Percentiles rank a stretch among this genome's conserved stretches.
Evolutionary conservation across 1,284 basidiomycete genomes (phyloP).

Genomic region (Psilocybe mexicana): DNA sequence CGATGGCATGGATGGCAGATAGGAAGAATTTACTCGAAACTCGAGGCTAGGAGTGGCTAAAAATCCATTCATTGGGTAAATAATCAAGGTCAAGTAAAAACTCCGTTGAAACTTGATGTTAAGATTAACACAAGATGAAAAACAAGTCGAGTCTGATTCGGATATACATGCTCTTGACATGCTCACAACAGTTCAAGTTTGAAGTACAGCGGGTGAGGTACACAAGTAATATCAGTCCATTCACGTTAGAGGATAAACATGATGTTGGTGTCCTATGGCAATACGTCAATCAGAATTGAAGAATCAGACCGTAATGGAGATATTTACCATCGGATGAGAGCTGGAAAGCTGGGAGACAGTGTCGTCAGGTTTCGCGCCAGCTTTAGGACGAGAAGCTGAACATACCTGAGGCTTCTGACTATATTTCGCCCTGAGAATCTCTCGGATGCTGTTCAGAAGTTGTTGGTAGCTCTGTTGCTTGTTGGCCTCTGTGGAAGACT

Average conservation of each 20-base stretch:
- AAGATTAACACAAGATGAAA: too few relatives aligned
- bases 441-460: slow-evolving; percentile 70
- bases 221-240: too few relatives aligned
- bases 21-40: too few relatives aligned
- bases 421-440: slow-evolving; percentile 66
- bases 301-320: background rate
- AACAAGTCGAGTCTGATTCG: too few relatives aligned
- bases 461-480: slow-evolving; percentile 80
- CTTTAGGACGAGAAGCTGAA: background rate
- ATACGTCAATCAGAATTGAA: background rate
- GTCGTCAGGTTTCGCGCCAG: background rate
- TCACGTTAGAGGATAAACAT: slow-evolving; percentile 51
- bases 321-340: slow-evolving; percentile 75
- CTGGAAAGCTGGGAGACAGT: slow-evolving; percentile 53
- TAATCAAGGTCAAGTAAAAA: too few relatives aligned
- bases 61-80: too few relatives aligned
- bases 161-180: too few relatives aligned
- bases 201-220: too few relatives aligned
- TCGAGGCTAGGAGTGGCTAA: too few relatives aligned
- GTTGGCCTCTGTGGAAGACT: slow-evolving; percentile 48
- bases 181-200: too few relatives aligned
- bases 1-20: background rate
- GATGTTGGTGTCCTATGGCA: slow-evolving; percentile 49
- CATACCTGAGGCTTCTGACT: slow-evolving; percentile 82
- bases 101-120: too few relatives aligned